These are phyloP conservation scores for Avicennia marina DNA, from an alignment of 257 asterid species.

Conservation along the genomic window DNA sequence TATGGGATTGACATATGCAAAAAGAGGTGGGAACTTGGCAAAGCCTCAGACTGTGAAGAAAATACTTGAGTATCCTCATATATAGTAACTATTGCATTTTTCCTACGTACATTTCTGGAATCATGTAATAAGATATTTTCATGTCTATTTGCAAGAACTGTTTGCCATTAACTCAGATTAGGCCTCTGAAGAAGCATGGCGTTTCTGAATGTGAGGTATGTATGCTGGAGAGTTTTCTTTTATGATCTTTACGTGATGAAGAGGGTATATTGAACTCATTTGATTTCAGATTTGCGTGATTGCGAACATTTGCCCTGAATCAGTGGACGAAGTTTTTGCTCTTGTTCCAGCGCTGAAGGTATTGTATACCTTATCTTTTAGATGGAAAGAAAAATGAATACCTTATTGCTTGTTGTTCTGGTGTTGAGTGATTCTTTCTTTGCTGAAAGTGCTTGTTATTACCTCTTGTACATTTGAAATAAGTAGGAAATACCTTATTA, in stretches of 20 bases:
- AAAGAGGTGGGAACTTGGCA: constrained; percentile 42
- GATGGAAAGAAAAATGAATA: not conserved
- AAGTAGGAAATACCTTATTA: too few relatives aligned
- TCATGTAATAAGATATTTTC: not conserved
- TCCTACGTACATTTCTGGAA: not conserved
- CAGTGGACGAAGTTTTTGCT: constrained; percentile 85
- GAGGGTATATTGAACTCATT: constrained; percentile 17
- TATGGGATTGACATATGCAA: constrained; percentile 71
- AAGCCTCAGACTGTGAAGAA: constrained; percentile 54
- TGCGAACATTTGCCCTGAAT: constrained; percentile 62
- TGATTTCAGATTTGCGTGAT: constrained; percentile 69
- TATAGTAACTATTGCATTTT: not conserved
- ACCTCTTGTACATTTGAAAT: not conserved
- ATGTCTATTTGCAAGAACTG: constrained; percentile 18
- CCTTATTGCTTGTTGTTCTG: too few relatives aligned
- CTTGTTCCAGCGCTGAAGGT: constrained; percentile 84
- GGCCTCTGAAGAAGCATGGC: constrained; percentile 71
- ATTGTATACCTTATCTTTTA: constrained; percentile 15
- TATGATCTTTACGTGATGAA: constrained; percentile 10
- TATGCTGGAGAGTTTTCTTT: constrained; percentile 13
- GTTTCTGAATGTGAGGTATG: constrained; percentile 80
- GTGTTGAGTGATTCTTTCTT: constrained; percentile 69
- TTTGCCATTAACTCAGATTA: constrained; percentile 55
- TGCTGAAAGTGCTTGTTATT: constrained; percentile 75
- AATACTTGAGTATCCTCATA: constrained; percentile 78